These are phyloP conservation scores for Pyrenopolyporus hunteri DNA, from an alignment of 495 filamentous ascomycete genomes.

Conservation along the genomic window DNA sequence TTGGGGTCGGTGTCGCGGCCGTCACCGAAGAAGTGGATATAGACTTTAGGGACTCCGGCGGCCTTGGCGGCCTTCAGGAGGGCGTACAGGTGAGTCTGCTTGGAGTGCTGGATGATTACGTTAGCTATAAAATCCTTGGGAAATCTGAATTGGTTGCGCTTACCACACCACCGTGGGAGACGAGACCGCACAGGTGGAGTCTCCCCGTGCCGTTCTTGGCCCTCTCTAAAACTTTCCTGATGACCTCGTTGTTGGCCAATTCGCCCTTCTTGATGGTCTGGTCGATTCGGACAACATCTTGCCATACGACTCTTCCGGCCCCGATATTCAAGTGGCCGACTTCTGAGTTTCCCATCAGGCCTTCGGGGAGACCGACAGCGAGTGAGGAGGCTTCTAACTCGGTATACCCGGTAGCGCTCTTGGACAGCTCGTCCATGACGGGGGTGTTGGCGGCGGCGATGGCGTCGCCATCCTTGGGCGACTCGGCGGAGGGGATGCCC, in stretches of 20 bases:
- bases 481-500: conserved; percentile 82
- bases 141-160: conserved; percentile 32
- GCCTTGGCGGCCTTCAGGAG: conserved; percentile 89
- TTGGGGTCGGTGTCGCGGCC: conserved; percentile 97
- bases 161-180: conserved; percentile 93
- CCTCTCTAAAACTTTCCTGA: conserved; percentile 76
- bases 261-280: conserved; percentile 89
- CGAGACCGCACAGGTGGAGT: conserved; percentile 85
- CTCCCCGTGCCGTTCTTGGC: conserved; percentile 89
- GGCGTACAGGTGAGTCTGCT: conserved; percentile 89
- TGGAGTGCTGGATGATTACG: conserved; percentile 67
- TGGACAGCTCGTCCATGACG: conserved; percentile 83
- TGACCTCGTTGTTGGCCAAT: conserved; percentile 75
- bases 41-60: conserved; percentile 83
- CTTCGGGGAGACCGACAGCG: conserved; percentile 93
- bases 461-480: conserved; percentile 86
- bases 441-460: conserved; percentile 92
- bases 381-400: conserved; percentile 94
- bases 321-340: conserved; percentile 99
- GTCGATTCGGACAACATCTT: conserved; percentile 98
- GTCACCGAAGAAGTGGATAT: conserved; percentile 98
- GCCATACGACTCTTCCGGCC: conserved; percentile 97
- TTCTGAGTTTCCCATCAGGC: conserved; percentile 98
- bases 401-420: conserved; percentile 77
- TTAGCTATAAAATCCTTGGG: conserved; percentile 9